Base-by-base conservation (phyloP, 2,329 filamentous ascomycete genomes). In the Fusarium goolgardi region DNA sequence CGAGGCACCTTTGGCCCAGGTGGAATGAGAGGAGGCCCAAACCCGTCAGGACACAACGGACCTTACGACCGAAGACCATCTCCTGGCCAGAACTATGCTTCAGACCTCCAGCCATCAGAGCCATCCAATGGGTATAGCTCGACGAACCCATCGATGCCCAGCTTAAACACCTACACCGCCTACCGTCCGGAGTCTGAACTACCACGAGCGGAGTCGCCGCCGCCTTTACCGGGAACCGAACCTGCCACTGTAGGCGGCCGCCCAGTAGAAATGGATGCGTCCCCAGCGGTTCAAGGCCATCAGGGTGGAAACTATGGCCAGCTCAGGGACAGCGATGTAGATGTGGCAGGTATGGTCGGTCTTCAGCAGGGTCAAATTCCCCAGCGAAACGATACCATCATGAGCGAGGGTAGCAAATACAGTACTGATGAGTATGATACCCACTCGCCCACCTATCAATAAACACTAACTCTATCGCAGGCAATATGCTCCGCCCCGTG, bases 181-280 rank as follows among this genome's bases (percentile, higher is more conserved):
- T 86, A 85, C 67, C 79, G 79, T 55, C 77, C 81, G 3, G 78
- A 82, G n/a, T 75, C 77, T 20, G 75, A 79, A 49, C 77, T 90
- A 23, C 86, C 88, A 3, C 83, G 88, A 65, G 89, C 87, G 12
- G 88, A 89, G 71, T 89, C 88, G 3, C 88, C 88, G 11, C 88
- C 90, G 18, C 89, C 89, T 8, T 76, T 90, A 21, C 83, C 85
- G 5, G 82, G 80, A 39, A 75, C 79, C 45, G 78, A 81, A 41
- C 75, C 80, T 59, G 70, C 77, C 46, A 67, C 73, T n/a, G 71
- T 77, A 34, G 77, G 89, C 15, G 89, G 89, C 12, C 90, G 90
- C 73, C 88, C 91, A 4, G 86, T 94, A 54, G 93, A 96, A 77
- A 94, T 96, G 92, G 90, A 94, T 76, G 89, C 90, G 34, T 84